phyloP scores from a whole-genome alignment of 768 basidiomycete species.

The Xanthoconium purpureum region DNA sequence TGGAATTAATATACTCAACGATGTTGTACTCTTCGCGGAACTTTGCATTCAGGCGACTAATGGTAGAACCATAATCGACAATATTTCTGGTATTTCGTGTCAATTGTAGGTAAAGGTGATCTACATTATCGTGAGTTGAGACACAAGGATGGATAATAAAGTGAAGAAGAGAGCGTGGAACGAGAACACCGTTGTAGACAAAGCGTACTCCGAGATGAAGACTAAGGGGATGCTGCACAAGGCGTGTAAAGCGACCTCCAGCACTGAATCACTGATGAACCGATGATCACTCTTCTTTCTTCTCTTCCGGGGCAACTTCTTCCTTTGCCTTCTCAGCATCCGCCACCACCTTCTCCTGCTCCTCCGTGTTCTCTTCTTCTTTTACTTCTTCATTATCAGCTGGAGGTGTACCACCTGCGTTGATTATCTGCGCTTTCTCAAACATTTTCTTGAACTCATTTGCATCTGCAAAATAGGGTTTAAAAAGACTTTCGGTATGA shows the following conservation, averaged over 20 bases:
- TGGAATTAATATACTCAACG: not conserved
- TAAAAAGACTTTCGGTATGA: not conserved
- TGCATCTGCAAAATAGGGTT: constrained; percentile 55
- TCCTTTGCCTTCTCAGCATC: constrained; percentile 37
- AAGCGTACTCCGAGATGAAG: constrained; percentile 6
- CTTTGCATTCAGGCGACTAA: not conserved
- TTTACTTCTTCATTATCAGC: constrained; percentile 24
- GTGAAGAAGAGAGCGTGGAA: constrained; percentile 4
- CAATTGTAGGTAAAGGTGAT: constrained; percentile 27
- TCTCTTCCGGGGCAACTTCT: constrained; percentile 28
- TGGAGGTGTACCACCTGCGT: constrained; percentile 36
- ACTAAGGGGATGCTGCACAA: constrained; percentile 4
- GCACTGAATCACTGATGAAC: not conserved
- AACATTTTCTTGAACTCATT: constrained; percentile 86
- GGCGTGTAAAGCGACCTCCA: constrained; percentile 2
- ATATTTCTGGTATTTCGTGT: constrained; percentile 27
- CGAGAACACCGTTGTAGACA: constrained; percentile 3
- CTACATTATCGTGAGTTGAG: constrained; percentile 28
- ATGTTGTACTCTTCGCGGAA: not conserved
- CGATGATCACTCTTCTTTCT: constrained; percentile 30
- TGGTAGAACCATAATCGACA: not conserved
- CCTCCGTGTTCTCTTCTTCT: constrained; percentile 30
- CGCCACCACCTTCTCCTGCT: constrained; percentile 26
- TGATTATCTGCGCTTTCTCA: constrained; percentile 76
- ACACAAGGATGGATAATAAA: constrained; percentile 11